These are phyloP conservation scores for Coccomyxa sp. DNA, from an alignment of 139 green algal genomes.

Conservation along the genomic window DNA sequence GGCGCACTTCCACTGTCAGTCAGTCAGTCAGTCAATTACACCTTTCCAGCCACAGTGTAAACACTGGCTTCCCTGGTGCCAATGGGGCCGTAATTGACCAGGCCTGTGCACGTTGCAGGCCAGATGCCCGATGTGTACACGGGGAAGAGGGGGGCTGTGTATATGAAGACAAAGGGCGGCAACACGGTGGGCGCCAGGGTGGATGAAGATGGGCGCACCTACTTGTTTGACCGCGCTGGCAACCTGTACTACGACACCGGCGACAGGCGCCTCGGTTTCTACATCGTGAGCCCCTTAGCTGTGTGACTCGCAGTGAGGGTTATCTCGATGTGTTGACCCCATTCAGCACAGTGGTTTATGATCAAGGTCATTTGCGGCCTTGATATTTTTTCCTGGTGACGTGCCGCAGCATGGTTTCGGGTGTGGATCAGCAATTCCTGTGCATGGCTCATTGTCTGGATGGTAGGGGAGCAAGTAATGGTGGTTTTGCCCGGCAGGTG, in stretches of 20 bases:
- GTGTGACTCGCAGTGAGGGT: not conserved
- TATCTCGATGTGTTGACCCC: not conserved
- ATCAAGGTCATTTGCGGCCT: not conserved
- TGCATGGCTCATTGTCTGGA: too few relatives aligned
- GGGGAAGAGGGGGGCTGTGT: conserved; percentile 8
- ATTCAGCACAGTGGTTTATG: not conserved
- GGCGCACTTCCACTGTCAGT: not conserved
- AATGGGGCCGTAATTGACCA: not conserved
- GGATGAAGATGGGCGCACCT: conserved; percentile 30
- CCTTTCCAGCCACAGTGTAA: not conserved
- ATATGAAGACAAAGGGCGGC: conserved; percentile 38
- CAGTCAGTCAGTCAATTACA: not conserved
- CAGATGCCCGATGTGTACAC: conserved; percentile 10
- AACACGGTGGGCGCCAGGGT: conserved; percentile 31
- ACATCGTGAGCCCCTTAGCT: conserved; percentile 23
- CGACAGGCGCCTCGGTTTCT: conserved; percentile 30
- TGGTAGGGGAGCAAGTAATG: too few relatives aligned
- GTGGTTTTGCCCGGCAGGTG: conserved; percentile 11
- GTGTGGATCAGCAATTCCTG: too few relatives aligned
- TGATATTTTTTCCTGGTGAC: not conserved
- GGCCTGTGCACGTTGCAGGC: not conserved
- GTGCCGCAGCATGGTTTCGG: too few relatives aligned
- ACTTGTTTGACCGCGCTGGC: conserved; percentile 40
- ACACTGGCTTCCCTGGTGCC: conserved; percentile 5
- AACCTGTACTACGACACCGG: conserved; percentile 56